These are phyloP conservation scores for Vitrella brassicaformis DNA, from an alignment of 73 alveolate genomes.

Conservation along the genomic window DNA sequence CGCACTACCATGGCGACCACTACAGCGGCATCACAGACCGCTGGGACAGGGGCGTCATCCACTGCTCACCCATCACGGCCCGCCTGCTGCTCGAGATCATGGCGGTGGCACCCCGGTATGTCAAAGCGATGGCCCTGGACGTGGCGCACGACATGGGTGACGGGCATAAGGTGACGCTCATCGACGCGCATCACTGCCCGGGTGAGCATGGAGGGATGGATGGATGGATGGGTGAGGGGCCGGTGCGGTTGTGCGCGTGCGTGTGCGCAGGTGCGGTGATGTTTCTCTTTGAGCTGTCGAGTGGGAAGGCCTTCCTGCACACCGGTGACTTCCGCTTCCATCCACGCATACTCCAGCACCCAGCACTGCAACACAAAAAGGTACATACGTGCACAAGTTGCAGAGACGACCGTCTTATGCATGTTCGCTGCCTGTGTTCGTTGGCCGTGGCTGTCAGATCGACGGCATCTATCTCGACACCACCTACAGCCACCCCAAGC, in stretches of 20 bases:
- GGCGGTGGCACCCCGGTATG: not conserved
- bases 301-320: constrained; percentile 47
- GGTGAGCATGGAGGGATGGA: not conserved
- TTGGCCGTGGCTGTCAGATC: constrained; percentile 18
- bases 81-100: constrained; percentile 10
- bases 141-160: constrained; percentile 42
- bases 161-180: constrained; percentile 30
- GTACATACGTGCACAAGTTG: too few species aligned
- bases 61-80: constrained; percentile 42
- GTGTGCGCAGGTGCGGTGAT: constrained; percentile 48
- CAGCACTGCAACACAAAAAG: too few species aligned
- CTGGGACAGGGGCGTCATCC: constrained; percentile 52
- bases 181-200: constrained; percentile 60
- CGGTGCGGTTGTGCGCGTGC: not conserved
- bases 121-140: constrained; percentile 14
- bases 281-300: constrained; percentile 43
- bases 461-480: constrained; percentile 51
- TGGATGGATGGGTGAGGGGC: too few species aligned
- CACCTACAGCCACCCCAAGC: constrained; percentile 53
- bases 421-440: constrained; percentile 25
- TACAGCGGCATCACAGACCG: constrained; percentile 47
- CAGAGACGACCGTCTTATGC: too few species aligned
- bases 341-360: constrained; percentile 38
- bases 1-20: constrained; percentile 62
- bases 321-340: constrained; percentile 59